phyloP scores from a whole-genome alignment of 23 red algal genomes.

The Gracilaria caudata region DNA sequence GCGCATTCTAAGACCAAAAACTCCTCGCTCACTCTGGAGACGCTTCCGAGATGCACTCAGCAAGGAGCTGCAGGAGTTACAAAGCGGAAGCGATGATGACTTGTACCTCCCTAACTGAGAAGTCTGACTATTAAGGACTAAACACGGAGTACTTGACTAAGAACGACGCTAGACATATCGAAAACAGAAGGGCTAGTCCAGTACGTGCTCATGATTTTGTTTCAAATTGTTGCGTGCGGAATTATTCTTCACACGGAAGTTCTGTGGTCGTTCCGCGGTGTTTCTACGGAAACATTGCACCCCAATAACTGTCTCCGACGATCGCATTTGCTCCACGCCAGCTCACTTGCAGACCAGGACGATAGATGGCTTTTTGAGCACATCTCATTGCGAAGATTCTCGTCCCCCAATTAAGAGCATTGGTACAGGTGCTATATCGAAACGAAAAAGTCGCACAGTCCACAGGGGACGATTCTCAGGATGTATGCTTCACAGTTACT shows the following conservation, averaged over 20 bases:
- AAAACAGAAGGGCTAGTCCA: not conserved
- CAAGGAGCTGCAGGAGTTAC: conserved; percentile 55
- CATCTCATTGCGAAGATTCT: too few relatives aligned
- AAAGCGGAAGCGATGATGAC: conserved; percentile 34
- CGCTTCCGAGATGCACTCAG: conserved; percentile 69
- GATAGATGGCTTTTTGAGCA: too few relatives aligned
- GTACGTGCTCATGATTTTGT: not conserved
- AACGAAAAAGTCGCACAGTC: too few relatives aligned
- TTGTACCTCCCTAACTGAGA: conserved; percentile 47
- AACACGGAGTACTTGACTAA: not conserved
- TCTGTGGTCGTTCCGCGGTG: too few relatives aligned
- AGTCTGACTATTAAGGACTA: not conserved
- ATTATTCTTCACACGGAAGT: not conserved
- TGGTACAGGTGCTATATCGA: too few relatives aligned
- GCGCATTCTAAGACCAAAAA: conserved; percentile 64
- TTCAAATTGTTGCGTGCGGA: not conserved
- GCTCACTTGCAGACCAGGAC: too few relatives aligned
- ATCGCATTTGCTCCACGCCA: too few relatives aligned
- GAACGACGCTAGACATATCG: not conserved
- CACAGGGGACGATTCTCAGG: too few relatives aligned
- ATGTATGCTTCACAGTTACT: too few relatives aligned
- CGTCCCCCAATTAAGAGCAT: too few relatives aligned
- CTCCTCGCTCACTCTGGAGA: conserved; percentile 46
- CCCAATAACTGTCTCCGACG: too few relatives aligned
- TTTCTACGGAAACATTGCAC: not conserved